Evolutionary conservation across 371 early-diverging fungal genomes (phyloP).

Genomic region (Rhizopus sp.): DNA sequence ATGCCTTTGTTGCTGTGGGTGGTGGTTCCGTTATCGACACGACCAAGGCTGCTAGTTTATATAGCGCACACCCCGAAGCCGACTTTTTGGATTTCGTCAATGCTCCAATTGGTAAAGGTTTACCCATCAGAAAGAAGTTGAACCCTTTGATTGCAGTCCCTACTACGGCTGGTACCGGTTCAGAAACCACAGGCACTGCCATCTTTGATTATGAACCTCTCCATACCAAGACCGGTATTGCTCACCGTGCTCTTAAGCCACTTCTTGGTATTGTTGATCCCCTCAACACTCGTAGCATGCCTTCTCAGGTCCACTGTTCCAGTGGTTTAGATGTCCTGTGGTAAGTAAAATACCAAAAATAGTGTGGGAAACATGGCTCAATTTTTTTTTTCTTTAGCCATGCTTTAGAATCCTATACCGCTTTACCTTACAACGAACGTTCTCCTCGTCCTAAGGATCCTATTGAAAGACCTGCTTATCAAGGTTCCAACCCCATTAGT

Average conservation of each 20-base stretch:
- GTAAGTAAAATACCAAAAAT: constrained; percentile 17
- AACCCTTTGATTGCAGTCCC: constrained; percentile 85
- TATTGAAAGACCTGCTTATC: constrained; percentile 86
- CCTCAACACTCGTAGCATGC: constrained; percentile 84
- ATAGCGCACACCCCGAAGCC: constrained; percentile 78
- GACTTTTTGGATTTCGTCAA: constrained; percentile 93
- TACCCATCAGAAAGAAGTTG: constrained; percentile 70
- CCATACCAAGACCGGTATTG: constrained; percentile 90
- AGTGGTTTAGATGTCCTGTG: constrained; percentile 90
- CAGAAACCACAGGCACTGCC: constrained; percentile 89
- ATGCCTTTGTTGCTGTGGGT: constrained; percentile 90
- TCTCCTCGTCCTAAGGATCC: constrained; percentile 84
- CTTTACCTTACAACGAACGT: constrained; percentile 82
- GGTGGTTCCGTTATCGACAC: constrained; percentile 95
- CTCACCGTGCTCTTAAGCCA: constrained; percentile 85
- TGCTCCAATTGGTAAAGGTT: constrained; percentile 88
- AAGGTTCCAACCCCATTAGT: constrained; percentile 90
- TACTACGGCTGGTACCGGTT: constrained; percentile 88
- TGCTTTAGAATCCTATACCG: constrained; percentile 90
- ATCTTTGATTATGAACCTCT: constrained; percentile 89
- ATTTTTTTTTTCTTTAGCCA: constrained; percentile 56
- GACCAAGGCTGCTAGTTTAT: constrained; percentile 89
- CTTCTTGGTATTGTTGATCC: constrained; percentile 89
- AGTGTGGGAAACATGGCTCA: background rate
- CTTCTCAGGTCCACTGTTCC: constrained; percentile 81